Conservation (phyloP, 345 rosid species). For the Laguncularia racemosa region DNA sequence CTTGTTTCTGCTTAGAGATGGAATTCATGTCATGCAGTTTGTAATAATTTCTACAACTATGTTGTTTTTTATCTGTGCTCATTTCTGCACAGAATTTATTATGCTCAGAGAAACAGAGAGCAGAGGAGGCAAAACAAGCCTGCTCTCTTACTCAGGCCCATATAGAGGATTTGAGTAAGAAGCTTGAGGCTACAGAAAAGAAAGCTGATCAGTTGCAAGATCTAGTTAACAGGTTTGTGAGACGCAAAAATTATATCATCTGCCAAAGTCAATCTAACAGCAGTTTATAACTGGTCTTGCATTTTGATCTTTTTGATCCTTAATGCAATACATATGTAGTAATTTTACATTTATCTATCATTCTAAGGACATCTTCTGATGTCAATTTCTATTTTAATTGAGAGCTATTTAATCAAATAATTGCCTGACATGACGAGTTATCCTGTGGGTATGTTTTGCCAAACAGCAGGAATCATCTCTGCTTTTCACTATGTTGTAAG, state of each 20-base stretch:
- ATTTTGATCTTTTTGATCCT: no score
- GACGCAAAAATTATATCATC: not conserved
- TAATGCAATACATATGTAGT: no score
- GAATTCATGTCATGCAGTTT: not conserved
- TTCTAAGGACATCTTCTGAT: no score
- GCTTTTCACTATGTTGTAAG: no score
- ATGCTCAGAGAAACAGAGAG: conserved; percentile 44
- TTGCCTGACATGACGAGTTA: no score
- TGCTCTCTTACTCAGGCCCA: conserved; percentile 34
- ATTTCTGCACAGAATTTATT: conserved; percentile 37
- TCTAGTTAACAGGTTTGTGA: conserved; percentile 73
- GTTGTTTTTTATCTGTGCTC: conserved; percentile 1
- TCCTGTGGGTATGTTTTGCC: no score
- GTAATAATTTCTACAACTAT: not conserved
- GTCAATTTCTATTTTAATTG: no score
- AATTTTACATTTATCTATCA: no score
- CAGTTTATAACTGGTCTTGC: no score
- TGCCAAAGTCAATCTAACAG: not conserved
- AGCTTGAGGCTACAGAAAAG: conserved; percentile 60
- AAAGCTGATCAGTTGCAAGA: conserved; percentile 72
- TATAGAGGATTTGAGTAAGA: conserved; percentile 52
- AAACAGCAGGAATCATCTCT: no score
- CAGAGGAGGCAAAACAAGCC: conserved; percentile 63
- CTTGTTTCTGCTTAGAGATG: not conserved
- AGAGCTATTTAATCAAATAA: no score